phyloP scores from a whole-genome alignment of 2,329 filamentous ascomycete genomes.

The Phoma sp. region DNA sequence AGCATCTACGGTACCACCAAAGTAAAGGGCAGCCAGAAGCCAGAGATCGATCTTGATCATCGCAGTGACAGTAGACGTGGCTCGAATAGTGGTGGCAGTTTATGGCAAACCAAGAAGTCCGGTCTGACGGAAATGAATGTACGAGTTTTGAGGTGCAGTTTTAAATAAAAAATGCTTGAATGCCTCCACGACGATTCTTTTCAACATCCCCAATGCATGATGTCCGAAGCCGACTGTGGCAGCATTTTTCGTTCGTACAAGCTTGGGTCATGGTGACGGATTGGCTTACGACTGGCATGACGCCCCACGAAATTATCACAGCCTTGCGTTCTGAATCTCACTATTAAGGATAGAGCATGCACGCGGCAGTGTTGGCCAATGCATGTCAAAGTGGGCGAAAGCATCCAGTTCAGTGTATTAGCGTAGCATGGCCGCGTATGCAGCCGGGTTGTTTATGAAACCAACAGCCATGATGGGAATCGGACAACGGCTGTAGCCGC shows the following conservation, averaged over 20 bases:
- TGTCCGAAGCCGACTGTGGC: constrained; percentile 1
- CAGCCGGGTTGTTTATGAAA: background rate
- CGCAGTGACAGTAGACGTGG: background rate
- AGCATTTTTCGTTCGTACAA: constrained; percentile 11
- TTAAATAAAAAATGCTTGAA: too few species aligned
- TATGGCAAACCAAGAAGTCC: background rate
- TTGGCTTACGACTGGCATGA: constrained; percentile 12
- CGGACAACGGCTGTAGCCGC: too few species aligned
- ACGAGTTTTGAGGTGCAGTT: too few species aligned
- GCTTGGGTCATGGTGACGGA: constrained; percentile 4
- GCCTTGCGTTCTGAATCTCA: background rate
- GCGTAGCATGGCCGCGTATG: constrained; percentile 12
- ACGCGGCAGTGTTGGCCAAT: background rate
- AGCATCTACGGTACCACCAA: constrained; percentile 9
- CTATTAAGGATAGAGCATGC: constrained; percentile 6
- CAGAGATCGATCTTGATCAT: constrained; percentile 9
- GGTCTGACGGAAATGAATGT: background rate
- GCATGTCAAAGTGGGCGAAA: constrained; percentile 1
- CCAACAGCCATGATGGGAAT: too few species aligned
- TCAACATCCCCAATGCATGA: background rate
- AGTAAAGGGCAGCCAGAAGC: constrained; percentile 14
- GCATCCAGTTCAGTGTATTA: constrained; percentile 2
- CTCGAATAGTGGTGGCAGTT: too few species aligned
- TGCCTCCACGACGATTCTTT: background rate
- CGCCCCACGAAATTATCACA: background rate